Conservation (phyloP, 2,329 filamentous ascomycete species). For the Microascus cirrosus region DNA sequence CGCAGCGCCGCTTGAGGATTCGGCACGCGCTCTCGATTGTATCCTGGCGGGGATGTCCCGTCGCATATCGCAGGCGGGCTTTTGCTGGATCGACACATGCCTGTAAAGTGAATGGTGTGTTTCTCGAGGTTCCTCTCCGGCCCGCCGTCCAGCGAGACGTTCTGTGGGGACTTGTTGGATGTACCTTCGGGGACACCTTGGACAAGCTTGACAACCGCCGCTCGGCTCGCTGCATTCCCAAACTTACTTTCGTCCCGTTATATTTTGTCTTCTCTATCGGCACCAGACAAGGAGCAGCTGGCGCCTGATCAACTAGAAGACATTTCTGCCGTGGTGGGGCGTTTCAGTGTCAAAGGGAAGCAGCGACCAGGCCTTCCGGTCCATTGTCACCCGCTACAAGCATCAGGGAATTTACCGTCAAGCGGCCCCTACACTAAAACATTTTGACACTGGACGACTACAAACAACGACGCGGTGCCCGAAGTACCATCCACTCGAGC, state of each 20-base stretch:
- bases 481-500: neutral
- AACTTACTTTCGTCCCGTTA: neutral
- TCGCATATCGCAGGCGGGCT: neutral
- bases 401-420: no score
- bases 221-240: neutral
- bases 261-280: neutral
- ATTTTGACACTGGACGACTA: neutral
- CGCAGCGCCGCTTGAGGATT: neutral
- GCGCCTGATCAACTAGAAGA: no score
- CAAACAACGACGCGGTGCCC: neutral
- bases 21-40: neutral
- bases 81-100: neutral
- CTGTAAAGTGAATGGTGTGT: neutral
- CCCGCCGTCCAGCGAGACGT: neutral
- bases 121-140: neutral
- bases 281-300: neutral
- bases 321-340: no score
- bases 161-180: neutral
- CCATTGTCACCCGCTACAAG: no score
- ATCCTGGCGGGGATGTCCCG: neutral
- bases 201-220: neutral
- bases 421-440: neutral
- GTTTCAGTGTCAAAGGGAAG: no score
- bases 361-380: no score
- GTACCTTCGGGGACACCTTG: neutral